Base-by-base conservation (phyloP, 257 asterid genomes). In the Jacaranda mimosifolia region DNA sequence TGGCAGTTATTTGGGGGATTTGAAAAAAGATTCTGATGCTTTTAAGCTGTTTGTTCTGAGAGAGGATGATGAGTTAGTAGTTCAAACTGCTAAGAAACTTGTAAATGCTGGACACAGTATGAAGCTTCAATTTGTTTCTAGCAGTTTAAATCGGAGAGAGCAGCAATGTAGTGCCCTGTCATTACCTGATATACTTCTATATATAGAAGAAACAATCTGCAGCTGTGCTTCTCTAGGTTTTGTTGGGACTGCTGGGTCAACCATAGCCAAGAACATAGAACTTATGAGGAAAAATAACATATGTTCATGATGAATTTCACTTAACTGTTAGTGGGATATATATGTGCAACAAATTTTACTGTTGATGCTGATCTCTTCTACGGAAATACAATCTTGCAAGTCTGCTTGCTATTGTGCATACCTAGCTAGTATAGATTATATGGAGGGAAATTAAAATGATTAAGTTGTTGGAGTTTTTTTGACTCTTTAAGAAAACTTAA, bases 221-320 rank as follows among this genome's bases (percentile, higher is more conserved):
- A 88, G 99, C 73, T 95, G 99, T 82, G 99, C 97, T 77, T 76
- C 95, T 62, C 88, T 93, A 67, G 98, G 99, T 80, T 95, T 95
- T 68, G 82, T 91, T 40, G 94, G 97, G 66, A 95, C 99, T 59
- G 69, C 93, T n/a, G 98, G 97, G 40, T 95, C 99, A 58, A 95
- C 98, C 58, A 95, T 95, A 60, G 95, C 98, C 3, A 88, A 85
- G 76, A 91, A 91, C 80, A 82, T 95, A 76, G 91, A 83, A 35
- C 71, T 89, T 84, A 89, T 93, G 97, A 85, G 97, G 57, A 89
- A 76, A 80, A 77, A 85, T 79, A 74, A 59, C 60, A 35, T 70
- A 42, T 93, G 99, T 79, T 84, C 72, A 3, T 63, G 36, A 81
- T 79, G 56, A 73, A 51, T 65, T 78, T 55, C 64, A 43, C 67